Conservation (phyloP, 176 grass and related monocot genomes). For the Raddia guianensis region DNA sequence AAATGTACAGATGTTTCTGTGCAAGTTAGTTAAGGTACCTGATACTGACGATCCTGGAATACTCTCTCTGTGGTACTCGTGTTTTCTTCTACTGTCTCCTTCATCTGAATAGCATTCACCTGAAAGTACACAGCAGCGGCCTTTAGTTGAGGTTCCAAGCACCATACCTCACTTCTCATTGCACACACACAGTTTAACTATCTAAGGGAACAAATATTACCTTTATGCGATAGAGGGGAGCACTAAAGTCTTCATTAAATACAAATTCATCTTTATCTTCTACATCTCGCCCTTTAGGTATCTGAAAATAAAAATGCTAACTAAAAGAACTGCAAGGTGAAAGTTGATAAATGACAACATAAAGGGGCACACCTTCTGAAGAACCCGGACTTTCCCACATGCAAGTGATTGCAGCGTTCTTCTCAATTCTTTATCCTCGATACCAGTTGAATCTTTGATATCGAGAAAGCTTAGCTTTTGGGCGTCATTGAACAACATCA, state of each 20-base stretch:
- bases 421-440: constrained; percentile 99
- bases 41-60: constrained; percentile 97
- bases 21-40: constrained; percentile 54
- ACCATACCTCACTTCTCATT: not conserved
- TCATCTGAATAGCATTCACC: constrained; percentile 99
- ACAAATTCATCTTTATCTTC: constrained; percentile 89
- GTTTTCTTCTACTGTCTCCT: constrained; percentile 99
- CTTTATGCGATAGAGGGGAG: constrained; percentile 97
- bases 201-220: constrained; percentile 45
- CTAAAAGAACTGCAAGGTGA: constrained; percentile 21
- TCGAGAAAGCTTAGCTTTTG: constrained; percentile 92
- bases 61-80: constrained; percentile 98
- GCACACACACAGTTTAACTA: constrained; percentile 1
- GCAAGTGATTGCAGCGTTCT: constrained; percentile 97
- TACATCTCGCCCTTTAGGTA: constrained; percentile 93
- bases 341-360: constrained; percentile 31
- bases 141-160: constrained; percentile 35
- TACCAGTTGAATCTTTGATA: constrained; percentile 90
- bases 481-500: constrained; percentile 97
- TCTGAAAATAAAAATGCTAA: constrained; percentile 61
- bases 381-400: constrained; percentile 95
- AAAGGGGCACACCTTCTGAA: constrained; percentile 80
- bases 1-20: not conserved
- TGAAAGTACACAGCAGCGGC: constrained; percentile 42
- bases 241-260: constrained; percentile 92